Evolutionary conservation across 306 rosid species (phyloP).

Genomic region (Comarum palustre): DNA sequence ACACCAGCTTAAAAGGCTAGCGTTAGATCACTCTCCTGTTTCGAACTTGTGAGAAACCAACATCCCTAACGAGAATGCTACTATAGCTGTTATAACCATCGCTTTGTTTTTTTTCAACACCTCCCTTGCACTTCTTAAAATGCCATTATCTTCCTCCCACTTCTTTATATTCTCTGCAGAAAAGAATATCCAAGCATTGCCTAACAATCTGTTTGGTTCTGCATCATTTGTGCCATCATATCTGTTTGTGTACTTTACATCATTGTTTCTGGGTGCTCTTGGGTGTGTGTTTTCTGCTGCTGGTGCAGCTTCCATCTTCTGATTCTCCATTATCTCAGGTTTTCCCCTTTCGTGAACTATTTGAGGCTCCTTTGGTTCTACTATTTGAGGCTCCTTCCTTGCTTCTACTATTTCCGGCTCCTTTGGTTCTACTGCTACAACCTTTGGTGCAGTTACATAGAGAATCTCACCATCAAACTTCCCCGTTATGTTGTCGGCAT

Average conservation of each 20-base stretch:
- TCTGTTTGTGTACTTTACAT: constrained; percentile 10
- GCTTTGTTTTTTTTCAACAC: constrained; percentile 46
- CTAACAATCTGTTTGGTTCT: constrained; percentile 9
- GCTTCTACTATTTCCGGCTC: constrained; percentile 12
- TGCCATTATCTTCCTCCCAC: constrained; percentile 40
- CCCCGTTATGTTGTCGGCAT: constrained; percentile 40
- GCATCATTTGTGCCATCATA: constrained; percentile 1
- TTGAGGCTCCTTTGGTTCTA: neutral
- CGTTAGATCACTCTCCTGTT: constrained; percentile 4
- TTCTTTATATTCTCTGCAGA: constrained; percentile 30
- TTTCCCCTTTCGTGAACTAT: constrained; percentile 25
- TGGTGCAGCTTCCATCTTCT: neutral
- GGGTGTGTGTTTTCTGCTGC: neutral
- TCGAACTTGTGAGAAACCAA: constrained; percentile 34
- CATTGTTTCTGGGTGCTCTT: neutral
- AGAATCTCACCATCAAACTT: constrained; percentile 58
- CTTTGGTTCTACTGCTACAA: constrained; percentile 15
- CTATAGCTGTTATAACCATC: constrained; percentile 43
- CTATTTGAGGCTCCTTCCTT: constrained; percentile 28
- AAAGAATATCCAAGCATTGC: constrained; percentile 15
- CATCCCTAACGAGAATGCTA: constrained; percentile 64
- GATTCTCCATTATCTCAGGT: constrained; percentile 10
- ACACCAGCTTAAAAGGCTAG: constrained; percentile 3
- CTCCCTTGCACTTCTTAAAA: constrained; percentile 28
- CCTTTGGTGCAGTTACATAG: constrained; percentile 49